A percentile compares a stretch with the other conserved stretches of the same genome.
These are phyloP conservation scores for Simmondsia chinensis DNA, from an alignment of 148 eudicot genomes.

Conservation along the genomic window DNA sequence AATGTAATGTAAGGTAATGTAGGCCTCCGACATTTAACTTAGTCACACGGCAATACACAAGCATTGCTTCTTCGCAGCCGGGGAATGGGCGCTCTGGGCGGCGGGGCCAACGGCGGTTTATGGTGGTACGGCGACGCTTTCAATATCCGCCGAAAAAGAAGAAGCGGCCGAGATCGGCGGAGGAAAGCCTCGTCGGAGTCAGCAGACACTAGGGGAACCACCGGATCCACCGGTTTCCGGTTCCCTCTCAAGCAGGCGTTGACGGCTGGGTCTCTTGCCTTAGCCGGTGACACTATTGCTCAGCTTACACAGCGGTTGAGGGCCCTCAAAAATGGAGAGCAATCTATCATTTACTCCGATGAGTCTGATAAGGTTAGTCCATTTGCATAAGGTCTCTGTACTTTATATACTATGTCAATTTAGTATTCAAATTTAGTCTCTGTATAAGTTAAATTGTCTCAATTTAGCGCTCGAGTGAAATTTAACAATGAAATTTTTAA, in stretches of 20 bases:
- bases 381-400: too few species aligned
- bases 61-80: background rate
- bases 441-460: too few species aligned
- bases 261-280: constrained; percentile 67
- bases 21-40: too few species aligned
- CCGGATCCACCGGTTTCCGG: constrained; percentile 16
- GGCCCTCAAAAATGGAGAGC: constrained; percentile 2
- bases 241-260: constrained; percentile 70
- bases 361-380: constrained; percentile 32
- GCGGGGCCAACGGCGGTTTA: constrained; percentile 29
- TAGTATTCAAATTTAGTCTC: too few species aligned
- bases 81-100: constrained; percentile 42
- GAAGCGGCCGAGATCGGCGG: constrained; percentile 5
- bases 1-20: too few species aligned
- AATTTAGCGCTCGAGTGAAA: too few species aligned
- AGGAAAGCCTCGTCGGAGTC: constrained; percentile 25
- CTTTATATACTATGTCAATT: too few species aligned
- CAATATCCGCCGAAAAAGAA: constrained; percentile 7
- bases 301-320: constrained; percentile 52
- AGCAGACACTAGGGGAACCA: constrained; percentile 14
- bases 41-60: too few species aligned
- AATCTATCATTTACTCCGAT: background rate
- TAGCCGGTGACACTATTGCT: constrained; percentile 87
- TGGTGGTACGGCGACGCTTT: constrained; percentile 33
- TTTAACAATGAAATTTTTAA: too few species aligned